phyloP scores from a whole-genome alignment of 2,329 filamentous ascomycete species.

The Seiridium cupressi region DNA sequence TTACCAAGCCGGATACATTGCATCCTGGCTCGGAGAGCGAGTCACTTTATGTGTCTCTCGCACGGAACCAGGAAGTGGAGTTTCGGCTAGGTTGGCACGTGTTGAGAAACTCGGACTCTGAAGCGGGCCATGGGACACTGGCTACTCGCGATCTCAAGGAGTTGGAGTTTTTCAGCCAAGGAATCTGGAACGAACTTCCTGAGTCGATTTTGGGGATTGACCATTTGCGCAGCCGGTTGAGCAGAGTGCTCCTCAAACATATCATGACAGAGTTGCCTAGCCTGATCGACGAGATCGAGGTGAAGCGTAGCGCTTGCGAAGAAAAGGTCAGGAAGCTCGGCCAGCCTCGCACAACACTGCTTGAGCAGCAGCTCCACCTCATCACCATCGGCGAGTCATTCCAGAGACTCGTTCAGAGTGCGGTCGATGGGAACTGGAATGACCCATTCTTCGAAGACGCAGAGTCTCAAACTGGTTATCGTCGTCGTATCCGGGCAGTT shows the following conservation, averaged over 20 bases:
- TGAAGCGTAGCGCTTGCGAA: conserved; percentile 31
- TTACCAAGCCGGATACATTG: conserved; percentile 47
- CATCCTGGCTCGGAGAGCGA: conserved; percentile 37
- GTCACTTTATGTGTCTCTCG: conserved; percentile 36
- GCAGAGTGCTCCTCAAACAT: conserved; percentile 46
- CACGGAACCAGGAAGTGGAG: conserved; percentile 42
- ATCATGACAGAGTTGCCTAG: conserved; percentile 44
- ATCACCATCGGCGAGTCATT: conserved; percentile 43
- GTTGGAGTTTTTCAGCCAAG: conserved; percentile 39
- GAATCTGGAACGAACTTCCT: conserved; percentile 35
- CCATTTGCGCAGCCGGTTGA: conserved; percentile 46
- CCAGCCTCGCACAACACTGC: conserved; percentile 37
- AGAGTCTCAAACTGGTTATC: conserved; percentile 27
- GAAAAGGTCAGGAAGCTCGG: conserved; percentile 45
- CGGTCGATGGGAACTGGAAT: conserved; percentile 50
- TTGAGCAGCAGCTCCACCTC: conserved; percentile 48
- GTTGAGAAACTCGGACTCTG: conserved; percentile 43
- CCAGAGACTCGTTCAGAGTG: conserved; percentile 40
- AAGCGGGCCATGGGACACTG: conserved; percentile 25
- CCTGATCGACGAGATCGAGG: conserved; percentile 41
- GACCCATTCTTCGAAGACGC: conserved; percentile 47
- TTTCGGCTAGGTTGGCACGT: conserved; percentile 55
- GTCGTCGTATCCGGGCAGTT: conserved; percentile 49
- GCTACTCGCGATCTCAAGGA: conserved; percentile 38
- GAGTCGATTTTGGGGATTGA: conserved; percentile 43